Evolutionary conservation across 2,329 filamentous ascomycete species (phyloP).

Genomic region (Neopestalotiopsis sp.): DNA sequence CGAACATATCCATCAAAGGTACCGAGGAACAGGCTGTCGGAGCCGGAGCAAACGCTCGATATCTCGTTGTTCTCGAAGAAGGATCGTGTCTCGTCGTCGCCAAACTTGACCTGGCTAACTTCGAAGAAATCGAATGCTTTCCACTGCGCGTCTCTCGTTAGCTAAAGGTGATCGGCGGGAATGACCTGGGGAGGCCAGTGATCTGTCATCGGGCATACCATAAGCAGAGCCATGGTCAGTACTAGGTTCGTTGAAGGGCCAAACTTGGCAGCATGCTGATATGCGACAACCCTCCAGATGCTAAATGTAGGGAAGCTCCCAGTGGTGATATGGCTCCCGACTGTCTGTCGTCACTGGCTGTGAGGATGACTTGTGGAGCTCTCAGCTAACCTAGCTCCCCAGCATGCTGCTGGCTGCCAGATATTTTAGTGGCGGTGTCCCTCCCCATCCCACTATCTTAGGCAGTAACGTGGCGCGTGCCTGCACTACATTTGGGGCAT

Average conservation of each 20-base stretch:
- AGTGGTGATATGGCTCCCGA: neutral
- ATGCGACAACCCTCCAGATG: neutral
- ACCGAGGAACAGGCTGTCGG: slow-evolving; percentile 88
- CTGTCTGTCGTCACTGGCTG: slow-evolving; percentile 9
- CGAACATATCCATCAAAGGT: slow-evolving; percentile 85
- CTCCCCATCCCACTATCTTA: neutral
- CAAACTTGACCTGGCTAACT: slow-evolving; percentile 81
- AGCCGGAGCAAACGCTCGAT: slow-evolving; percentile 83
- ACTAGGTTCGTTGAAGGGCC: slow-evolving; percentile 17
- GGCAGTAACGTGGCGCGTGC: neutral
- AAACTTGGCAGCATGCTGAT: neutral
- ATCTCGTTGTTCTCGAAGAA: slow-evolving; percentile 85
- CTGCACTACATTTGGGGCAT: neutral
- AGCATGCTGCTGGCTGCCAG: neutral
- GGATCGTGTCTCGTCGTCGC: slow-evolving; percentile 78
- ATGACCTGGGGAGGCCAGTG: neutral
- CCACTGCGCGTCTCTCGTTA: slow-evolving; percentile 66
- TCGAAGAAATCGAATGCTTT: slow-evolving; percentile 99
- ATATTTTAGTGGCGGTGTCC: neutral
- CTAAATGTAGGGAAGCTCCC: neutral
- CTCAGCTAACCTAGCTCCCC: neutral
- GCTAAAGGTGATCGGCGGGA: neutral
- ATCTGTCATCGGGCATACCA: slow-evolving; percentile 29
- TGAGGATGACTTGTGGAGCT: slow-evolving; percentile 8
- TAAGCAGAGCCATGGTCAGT: slow-evolving; percentile 39